phyloP scores from a whole-genome alignment of 106 monocot species.

The Apostasia ramifera region DNA sequence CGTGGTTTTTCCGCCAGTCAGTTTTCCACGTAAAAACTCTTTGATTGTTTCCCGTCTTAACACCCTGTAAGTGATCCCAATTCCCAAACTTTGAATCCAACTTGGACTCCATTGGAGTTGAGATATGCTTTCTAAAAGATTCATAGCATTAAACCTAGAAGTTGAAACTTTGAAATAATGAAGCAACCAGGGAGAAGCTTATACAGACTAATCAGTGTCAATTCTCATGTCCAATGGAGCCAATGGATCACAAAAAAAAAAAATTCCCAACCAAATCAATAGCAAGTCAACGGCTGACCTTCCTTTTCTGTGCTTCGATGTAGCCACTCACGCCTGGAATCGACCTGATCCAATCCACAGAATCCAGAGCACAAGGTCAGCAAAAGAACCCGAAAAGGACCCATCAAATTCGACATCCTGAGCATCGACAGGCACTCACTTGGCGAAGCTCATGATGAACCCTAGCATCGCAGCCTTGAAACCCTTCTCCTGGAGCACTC shows the following conservation, averaged over 20 bases:
- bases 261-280: background rate
- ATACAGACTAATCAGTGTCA: no score
- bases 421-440: slow-evolving; percentile 23
- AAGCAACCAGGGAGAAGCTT: no score
- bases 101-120: no score
- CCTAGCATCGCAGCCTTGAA: slow-evolving; percentile 36
- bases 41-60: no score
- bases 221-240: no score
- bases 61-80: no score
- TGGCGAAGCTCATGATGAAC: slow-evolving; percentile 38
- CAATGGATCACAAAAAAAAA: background rate
- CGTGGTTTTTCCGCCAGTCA: no score
- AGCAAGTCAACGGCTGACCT: slow-evolving; percentile 32
- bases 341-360: slow-evolving; percentile 39
- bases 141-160: no score
- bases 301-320: slow-evolving; percentile 85
- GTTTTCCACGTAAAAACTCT: no score
- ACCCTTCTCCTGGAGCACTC: slow-evolving; percentile 44
- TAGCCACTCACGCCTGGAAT: slow-evolving; percentile 63
- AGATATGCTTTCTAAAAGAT: no score
- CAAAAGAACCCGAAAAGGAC: background rate
- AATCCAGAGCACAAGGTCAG: slow-evolving; percentile 12
- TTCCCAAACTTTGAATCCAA: no score
- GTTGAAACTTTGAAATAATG: no score
- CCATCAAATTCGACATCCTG: background rate